Evolutionary conservation across 768 basidiomycete genomes (phyloP), one percentile per base, ranked within the genome.

Genomic region (Rickenella mellea): DNA sequence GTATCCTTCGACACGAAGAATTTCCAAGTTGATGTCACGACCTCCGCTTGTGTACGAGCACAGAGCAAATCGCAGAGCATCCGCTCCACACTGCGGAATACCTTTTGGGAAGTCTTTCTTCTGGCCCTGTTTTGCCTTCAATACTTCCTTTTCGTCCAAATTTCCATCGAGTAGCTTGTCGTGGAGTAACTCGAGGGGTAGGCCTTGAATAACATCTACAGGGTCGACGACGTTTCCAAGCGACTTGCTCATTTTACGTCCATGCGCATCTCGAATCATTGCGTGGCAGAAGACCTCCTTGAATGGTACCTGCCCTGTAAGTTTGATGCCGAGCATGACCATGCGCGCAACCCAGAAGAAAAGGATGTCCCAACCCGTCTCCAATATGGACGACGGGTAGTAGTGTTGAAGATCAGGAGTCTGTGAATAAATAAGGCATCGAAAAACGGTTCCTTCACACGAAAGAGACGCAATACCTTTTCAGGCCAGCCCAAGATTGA

Each of bases 321-420:
- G 77, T 43, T 83, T 74, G 52, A 90, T 65, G 31, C 96, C 94
- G 27, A 98, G 78, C 55, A 99, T 66, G 38, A 87, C 94, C 94
- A 98, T 99, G 31, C 96, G 84, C 12, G 96, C 93, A 6, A 98
- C 94, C 96, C 96, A 99, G 77, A 98, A 98, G 74, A 93, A 93
- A n/a, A 99, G 63, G 54, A 98, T 98, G 49, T 98, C 96, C 94
- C 96, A 98, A 35, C 96, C 96, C 0, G 96, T 99, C 66, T 98
- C 96, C 24, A 98, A 76, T 32, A 98, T 52, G n/a, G 80, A 76
- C 2, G 88, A 66, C 0, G 96, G 96, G 61, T 93, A 99, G 68
- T 88, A 98, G 24, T 69, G 67, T 49, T 79, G 60, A 30, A 89
- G 51, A 57, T 98, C 94, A 4, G 65, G 47, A 0, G 90, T 92